Percentiles rank a stretch among this genome's conserved stretches.
Evolutionary conservation across 2,329 filamentous ascomycete genomes (phyloP).

Genomic region (Teratosphaeria zuluensis): DNA sequence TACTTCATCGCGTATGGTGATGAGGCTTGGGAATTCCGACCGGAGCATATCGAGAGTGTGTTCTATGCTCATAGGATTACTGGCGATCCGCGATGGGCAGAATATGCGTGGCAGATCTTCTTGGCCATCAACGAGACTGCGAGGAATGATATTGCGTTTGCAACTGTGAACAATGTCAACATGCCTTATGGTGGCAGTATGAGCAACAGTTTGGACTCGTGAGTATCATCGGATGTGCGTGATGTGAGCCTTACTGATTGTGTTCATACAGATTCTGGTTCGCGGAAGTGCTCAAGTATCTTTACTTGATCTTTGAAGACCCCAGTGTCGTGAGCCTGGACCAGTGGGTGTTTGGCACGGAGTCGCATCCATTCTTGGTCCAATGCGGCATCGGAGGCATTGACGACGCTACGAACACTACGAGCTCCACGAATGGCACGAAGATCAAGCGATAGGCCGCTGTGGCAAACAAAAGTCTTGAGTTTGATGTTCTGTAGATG

Average conservation of each 20-base stretch:
- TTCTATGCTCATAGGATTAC: constrained; percentile 9
- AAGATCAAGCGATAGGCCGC: not conserved
- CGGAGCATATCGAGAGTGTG: constrained; percentile 5
- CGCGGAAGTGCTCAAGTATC: constrained; percentile 18
- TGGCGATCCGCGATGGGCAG: constrained; percentile 25
- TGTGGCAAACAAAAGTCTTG: too few species aligned
- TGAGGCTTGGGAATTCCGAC: constrained; percentile 9
- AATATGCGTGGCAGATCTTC: constrained; percentile 7
- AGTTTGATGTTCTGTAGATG: too few species aligned
- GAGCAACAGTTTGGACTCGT: constrained; percentile 6
- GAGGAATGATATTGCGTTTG: constrained; percentile 4
- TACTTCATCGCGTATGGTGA: constrained; percentile 9
- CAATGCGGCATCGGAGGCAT: constrained; percentile 5
- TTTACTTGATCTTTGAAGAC: constrained; percentile 32
- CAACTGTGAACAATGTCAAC: constrained; percentile 7
- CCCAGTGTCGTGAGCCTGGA: constrained; percentile 31
- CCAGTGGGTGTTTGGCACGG: constrained; percentile 38
- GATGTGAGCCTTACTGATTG: not conserved
- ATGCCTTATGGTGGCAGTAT: constrained; percentile 5
- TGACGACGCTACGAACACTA: not conserved
- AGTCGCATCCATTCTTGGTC: constrained; percentile 33
- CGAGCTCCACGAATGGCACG: not conserved
- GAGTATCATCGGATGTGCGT: not conserved
- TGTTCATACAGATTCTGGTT: constrained; percentile 16
- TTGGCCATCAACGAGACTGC: constrained; percentile 7